These are phyloP conservation scores for Xanthoconium stramineum DNA, from an alignment of 768 basidiomycete species.

Conservation along the genomic window DNA sequence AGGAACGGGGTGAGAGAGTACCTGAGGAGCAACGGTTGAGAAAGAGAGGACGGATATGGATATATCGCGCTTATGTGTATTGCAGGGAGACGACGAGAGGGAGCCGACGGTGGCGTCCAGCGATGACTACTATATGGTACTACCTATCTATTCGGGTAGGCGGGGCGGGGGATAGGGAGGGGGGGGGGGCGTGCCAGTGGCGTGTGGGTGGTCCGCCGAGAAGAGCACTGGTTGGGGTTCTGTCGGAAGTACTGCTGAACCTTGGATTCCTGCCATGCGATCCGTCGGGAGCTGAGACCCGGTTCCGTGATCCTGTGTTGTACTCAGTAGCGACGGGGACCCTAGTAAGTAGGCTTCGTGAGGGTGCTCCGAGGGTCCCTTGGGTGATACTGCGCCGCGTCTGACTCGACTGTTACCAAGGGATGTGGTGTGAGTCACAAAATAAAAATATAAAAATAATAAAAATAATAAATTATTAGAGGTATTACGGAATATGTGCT, in stretches of 20 bases:
- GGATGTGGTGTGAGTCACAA: constrained; percentile 1
- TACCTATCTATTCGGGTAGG: too few relatives aligned
- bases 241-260: not conserved
- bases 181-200: not conserved
- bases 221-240: constrained; percentile 1
- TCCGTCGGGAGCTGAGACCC: constrained; percentile 7
- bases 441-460: constrained; percentile 3
- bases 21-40: constrained; percentile 1
- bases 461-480: constrained; percentile 8
- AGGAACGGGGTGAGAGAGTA: constrained; percentile 12
- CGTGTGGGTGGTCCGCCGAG: constrained; percentile 4
- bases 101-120: not conserved
- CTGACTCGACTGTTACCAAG: constrained; percentile 12
- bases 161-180: not conserved
- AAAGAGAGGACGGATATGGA: constrained; percentile 8
- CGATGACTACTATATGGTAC: not conserved
- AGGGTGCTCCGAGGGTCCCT: not conserved
- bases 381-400: constrained; percentile 23
- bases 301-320: constrained; percentile 25
- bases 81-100: constrained; percentile 9
- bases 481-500: constrained; percentile 22
- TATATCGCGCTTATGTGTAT: constrained; percentile 14
- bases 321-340: constrained; percentile 11
- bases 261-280: constrained; percentile 8
- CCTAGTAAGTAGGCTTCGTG: constrained; percentile 8